Base-by-base conservation (phyloP, 2,329 filamentous ascomycete species). In the Aspergillus sergii region DNA sequence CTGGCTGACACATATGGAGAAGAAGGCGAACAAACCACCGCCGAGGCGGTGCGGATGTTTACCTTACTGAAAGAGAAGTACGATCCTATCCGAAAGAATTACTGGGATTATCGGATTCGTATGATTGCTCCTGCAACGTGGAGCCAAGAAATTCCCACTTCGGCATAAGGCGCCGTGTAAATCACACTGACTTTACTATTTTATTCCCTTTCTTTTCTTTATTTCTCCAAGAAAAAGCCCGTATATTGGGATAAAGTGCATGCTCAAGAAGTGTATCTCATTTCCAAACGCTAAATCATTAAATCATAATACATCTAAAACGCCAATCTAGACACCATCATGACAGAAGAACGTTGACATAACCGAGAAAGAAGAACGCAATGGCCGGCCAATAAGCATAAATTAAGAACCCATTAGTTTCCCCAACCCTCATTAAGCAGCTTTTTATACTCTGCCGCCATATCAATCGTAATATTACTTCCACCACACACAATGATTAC, bases 31-130 rank as follows among this genome's bases (percentile, higher is more conserved):
- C 78, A 19, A 82, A 80, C 7, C 23, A 65, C 60, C 16, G 54
- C 45, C 21, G 85, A 87, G 75, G 93, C 93, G 1, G 86, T 83
- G 59, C 79, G 88, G 73, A 93, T 91, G 64, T 79, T 97, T 72
- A 85, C 86, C 62, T 81, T 96, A 65, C 77, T 99, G 72, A 90
- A 88, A 55, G 88, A 90, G 73, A 94, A 89, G 81, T 99, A 93
- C 85, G 95, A 99, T 83, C 92, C 92, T 8, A 90, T 99, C 64
- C 85, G 95, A 62, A 89, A 89, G 68, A 94, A 94, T 67, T 99
- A 97, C 79, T 99, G 95, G 95, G 89, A 91, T 72, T 97, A 91
- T 80, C 84, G 87, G 73, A 88, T 87, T 74, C 78, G 75, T 48
- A 73, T 82, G 69, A 73, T 88, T 56, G 75, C 68, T 19, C 68